Evolutionary conservation across 225 moss, liverwort and hornwort genomes (phyloP).

Genomic region (Bryum argenteum): DNA sequence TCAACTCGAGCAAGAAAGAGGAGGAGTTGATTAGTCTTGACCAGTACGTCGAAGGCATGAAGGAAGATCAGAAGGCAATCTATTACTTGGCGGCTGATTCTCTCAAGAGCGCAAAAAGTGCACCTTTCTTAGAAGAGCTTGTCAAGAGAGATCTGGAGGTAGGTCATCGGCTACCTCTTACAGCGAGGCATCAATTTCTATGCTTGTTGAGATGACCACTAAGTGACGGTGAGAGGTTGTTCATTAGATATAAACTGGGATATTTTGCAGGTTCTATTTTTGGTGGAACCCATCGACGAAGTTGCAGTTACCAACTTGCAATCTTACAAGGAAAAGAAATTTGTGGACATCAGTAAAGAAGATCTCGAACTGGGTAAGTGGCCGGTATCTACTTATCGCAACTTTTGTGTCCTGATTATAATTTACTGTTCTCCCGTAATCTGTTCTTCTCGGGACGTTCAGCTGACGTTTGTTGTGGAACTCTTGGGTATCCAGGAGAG

Average conservation of each 20-base stretch:
- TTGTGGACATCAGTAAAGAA: conserved; percentile 83
- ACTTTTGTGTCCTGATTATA: neutral
- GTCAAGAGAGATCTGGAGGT: conserved; percentile 71
- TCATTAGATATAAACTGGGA: neutral
- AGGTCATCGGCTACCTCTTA: conserved; percentile 3
- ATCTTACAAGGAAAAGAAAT: conserved; percentile 71
- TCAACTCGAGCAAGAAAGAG: conserved; percentile 59
- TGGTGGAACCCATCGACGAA: conserved; percentile 80
- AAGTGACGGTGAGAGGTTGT: neutral
- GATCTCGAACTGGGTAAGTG: conserved; percentile 68
- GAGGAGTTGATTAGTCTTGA: conserved; percentile 70
- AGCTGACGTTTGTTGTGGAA: neutral
- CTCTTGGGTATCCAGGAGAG: conserved; percentile 32
- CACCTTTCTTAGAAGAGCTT: conserved; percentile 75
- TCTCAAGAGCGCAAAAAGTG: conserved; percentile 78
- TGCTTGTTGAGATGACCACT: neutral
- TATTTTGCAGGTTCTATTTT: conserved; percentile 58
- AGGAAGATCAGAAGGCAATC: conserved; percentile 60
- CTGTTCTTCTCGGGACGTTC: too few relatives aligned
- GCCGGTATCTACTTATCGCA: neutral
- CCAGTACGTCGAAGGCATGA: conserved; percentile 67
- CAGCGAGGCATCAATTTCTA: neutral
- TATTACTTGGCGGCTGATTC: conserved; percentile 79
- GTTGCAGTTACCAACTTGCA: conserved; percentile 73
- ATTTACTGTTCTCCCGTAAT: too few relatives aligned